Evolutionary conservation across 2,329 filamentous ascomycete species (phyloP).

Genomic region (Cordyceps militaris): DNA sequence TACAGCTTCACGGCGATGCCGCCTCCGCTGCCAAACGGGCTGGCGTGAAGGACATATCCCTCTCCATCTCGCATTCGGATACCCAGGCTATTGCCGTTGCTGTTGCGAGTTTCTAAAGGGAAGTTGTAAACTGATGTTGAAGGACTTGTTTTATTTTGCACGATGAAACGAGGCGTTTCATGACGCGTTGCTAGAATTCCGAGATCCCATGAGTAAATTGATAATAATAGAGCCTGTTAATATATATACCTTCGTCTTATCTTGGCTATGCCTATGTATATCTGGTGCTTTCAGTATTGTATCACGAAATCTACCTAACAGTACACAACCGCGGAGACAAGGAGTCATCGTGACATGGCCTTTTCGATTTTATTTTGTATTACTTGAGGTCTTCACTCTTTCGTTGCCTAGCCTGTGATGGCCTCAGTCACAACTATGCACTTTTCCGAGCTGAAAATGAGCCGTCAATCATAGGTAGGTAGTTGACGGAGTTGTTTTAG

Average conservation of each 20-base stretch:
- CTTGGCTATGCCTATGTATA: neutral
- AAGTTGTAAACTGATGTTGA: slow-evolving; percentile 3
- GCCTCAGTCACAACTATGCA: neutral
- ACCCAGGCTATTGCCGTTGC: slow-evolving; percentile 92
- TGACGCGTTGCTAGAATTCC: neutral
- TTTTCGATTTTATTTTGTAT: neutral
- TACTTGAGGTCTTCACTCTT: neutral
- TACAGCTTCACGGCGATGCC: slow-evolving; percentile 78
- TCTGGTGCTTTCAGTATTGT: no score
- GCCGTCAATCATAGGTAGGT: neutral
- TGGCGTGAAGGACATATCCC: slow-evolving; percentile 79
- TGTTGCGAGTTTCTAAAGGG: slow-evolving; percentile 64
- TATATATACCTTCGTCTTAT: slow-evolving; percentile 6
- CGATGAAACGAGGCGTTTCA: slow-evolving; percentile 3
- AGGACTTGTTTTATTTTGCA: slow-evolving; percentile 1
- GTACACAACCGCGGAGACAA: no score
- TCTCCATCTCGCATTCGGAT: slow-evolving; percentile 95
- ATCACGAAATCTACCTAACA: no score
- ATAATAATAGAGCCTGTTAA: slow-evolving; percentile 12
- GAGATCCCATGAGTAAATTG: slow-evolving; percentile 8
- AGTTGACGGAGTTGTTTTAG: no score
- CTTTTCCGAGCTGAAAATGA: neutral
- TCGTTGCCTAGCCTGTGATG: neutral
- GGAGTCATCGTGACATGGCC: neutral
- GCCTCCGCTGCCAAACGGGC: slow-evolving; percentile 75